Percentiles rank a stretch among this genome's conserved stretches.
Conservation (phyloP, 768 basidiomycete genomes). For the Suillus subluteus region DNA sequence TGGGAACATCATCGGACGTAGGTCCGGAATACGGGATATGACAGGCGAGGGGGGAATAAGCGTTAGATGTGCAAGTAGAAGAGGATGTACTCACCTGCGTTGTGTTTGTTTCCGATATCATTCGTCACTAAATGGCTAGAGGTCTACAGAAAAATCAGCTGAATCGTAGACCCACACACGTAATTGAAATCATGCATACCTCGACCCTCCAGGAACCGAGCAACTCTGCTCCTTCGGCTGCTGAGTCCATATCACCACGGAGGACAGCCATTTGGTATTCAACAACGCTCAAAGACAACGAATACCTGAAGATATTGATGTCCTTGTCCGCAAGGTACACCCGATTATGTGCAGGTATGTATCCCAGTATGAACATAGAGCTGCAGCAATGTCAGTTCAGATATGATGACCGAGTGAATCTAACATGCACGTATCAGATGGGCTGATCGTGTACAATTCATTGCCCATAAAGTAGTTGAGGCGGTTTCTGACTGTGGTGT, state of each 20-base stretch:
- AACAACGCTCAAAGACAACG: conserved; percentile 83
- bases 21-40: no score
- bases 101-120: no score
- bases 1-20: no score
- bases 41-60: no score
- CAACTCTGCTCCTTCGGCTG: conserved; percentile 37
- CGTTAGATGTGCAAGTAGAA: no score
- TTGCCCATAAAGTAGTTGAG: conserved; percentile 94
- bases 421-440: conserved; percentile 83
- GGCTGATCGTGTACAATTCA: conserved; percentile 92
- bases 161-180: no score
- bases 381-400: conserved; percentile 40
- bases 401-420: no score
- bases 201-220: no score
- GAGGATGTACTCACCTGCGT: no score
- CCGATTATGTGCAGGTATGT: conserved; percentile 91
- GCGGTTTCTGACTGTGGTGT: conserved; percentile 86
- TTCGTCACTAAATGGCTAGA: no score
- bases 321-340: conserved; percentile 97
- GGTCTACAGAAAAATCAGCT: no score
- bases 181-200: no score
- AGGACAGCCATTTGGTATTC: conserved; percentile 97
- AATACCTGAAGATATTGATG: conserved; percentile 80
- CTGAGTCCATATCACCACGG: conserved; percentile 84
- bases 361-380: conserved; percentile 91